Evolutionary conservation across 306 rosid genomes (phyloP), one percentile per base, ranked within the genome.

Genomic region (Pyrus bretschneideri): DNA sequence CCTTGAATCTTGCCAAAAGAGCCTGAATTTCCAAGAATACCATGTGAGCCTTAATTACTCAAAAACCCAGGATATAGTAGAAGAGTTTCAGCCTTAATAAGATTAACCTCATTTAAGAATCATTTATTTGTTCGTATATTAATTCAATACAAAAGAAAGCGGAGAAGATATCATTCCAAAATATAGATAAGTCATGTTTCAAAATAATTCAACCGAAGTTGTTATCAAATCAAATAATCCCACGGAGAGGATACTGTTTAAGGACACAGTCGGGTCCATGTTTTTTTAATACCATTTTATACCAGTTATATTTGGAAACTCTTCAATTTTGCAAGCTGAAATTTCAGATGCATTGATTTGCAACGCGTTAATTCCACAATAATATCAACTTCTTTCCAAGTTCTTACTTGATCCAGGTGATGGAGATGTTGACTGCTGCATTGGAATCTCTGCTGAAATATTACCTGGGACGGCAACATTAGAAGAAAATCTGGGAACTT

Each of bases 1-100:
- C 90, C 96, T 64, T 90, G 93, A 85, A 78, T 82, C 83, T 84
- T 90, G 38, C 87, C 86, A 81, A 87, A 86, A 83, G 88, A 85
- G 84, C 91, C 97, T 91, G 80, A 70, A 79, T 72, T 76, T 74
- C 46, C 73, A 81, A 52, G 29, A 31, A n/a, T 46, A 67, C 27
- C 70, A 27, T 71, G 35, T 46, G 44, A 40, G 63, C 19, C 19
- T 78, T 71, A 30, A 83, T 61, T 33, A 81, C 54, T 59, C 25
- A 67, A 64, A 40, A 52, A 52, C n/a, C 42, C 73, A 76, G 15
- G 73, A 66, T 7, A 79, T 64, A 46, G 52, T 30, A 4, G 19
- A 59, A 38, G 59, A 61, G 31, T 27, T 62, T 17, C 60, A 7
- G 70, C 78, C 70, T 61, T 45, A 8, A 44, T 61, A 61, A 18